Conservation (phyloP, 495 filamentous ascomycete genomes). For the Penicillium soppii region DNA sequence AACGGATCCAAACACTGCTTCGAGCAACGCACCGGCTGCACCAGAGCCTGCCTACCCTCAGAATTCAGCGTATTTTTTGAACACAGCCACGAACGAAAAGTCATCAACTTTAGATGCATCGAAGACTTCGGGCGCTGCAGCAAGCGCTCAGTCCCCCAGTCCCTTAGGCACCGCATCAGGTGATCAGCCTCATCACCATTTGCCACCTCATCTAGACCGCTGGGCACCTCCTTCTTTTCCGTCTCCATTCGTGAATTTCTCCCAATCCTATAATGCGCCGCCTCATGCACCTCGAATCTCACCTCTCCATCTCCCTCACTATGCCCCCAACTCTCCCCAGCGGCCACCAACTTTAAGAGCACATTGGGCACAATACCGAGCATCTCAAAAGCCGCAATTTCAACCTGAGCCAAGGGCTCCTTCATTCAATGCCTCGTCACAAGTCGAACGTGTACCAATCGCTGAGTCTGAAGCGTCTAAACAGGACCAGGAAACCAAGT, state of each 20-base stretch:
- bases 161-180: too few species aligned
- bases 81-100: not conserved
- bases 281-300: conserved; percentile 3
- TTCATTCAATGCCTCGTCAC: conserved; percentile 4
- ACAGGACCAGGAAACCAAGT: conserved; percentile 56
- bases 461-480: not conserved
- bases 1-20: not conserved
- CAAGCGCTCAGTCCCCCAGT: too few species aligned
- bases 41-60: not conserved
- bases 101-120: not conserved
- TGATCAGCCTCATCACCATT: conserved; percentile 1
- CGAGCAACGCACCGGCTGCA: not conserved
- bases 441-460: not conserved
- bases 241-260: not conserved
- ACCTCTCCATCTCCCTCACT: too few species aligned
- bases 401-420: not conserved
- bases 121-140: not conserved
- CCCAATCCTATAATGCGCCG: not conserved
- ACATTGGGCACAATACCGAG: too few species aligned
- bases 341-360: too few species aligned
- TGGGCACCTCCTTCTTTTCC: not conserved
- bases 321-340: too few species aligned
- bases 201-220: not conserved
- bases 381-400: not conserved
- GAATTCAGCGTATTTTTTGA: not conserved